phyloP scores from a whole-genome alignment of 768 basidiomycete genomes.

The Coprinopsis strossmayeri region DNA sequence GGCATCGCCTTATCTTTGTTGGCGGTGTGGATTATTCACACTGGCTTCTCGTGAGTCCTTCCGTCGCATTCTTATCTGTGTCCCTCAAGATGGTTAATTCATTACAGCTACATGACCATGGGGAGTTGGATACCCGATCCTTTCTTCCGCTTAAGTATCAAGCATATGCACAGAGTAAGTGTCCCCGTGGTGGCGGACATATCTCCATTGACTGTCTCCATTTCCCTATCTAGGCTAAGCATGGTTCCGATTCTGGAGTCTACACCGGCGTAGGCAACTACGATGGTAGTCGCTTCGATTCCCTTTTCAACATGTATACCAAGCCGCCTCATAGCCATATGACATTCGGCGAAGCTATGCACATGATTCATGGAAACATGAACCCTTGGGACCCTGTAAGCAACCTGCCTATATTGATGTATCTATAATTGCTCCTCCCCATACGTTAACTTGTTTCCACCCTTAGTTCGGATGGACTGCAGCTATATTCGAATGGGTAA shows the following conservation, averaged over 20 bases:
- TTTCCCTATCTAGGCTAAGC: conserved; percentile 25
- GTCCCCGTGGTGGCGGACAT: neutral
- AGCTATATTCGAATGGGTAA: conserved; percentile 34
- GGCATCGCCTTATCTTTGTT: conserved; percentile 28
- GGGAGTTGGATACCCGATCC: conserved; percentile 34
- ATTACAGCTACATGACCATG: conserved; percentile 28
- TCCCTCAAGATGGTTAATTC: neutral
- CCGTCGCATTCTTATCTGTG: neutral
- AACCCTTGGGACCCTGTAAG: conserved; percentile 31
- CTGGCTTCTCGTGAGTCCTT: conserved; percentile 34
- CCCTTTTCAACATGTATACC: conserved; percentile 35
- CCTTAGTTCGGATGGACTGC: conserved; percentile 36
- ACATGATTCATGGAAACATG: conserved; percentile 35
- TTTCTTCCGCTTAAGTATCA: conserved; percentile 34
- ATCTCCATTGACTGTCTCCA: neutral
- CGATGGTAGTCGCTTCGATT: conserved; percentile 31
- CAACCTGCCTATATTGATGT: too few species aligned
- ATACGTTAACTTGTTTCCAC: neutral
- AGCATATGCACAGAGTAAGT: conserved; percentile 31
- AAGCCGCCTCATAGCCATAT: conserved; percentile 32
- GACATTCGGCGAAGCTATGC: conserved; percentile 29
- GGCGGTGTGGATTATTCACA: conserved; percentile 30
- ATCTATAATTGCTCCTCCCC: too few species aligned
- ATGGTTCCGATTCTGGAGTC: conserved; percentile 34
- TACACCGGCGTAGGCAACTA: conserved; percentile 34